Conservation (phyloP, 164 flowering plant species). For the Stephania cephalantha region DNA sequence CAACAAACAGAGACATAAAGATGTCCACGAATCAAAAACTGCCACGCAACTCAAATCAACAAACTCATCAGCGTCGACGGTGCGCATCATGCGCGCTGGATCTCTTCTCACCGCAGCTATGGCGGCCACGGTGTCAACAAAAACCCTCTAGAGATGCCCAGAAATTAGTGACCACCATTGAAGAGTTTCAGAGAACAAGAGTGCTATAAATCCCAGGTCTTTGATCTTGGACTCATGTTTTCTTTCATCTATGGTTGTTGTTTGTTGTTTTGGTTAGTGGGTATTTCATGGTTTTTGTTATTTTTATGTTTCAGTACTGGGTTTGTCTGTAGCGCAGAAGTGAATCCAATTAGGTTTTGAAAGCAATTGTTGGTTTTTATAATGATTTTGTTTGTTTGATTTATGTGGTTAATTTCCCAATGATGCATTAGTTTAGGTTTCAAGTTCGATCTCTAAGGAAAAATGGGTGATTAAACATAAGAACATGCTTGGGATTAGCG, state of each 20-base stretch:
- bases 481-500: background rate
- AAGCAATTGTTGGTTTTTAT: background rate
- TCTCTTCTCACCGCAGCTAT: too few relatives aligned
- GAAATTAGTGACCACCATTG: background rate
- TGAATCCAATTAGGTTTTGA: background rate
- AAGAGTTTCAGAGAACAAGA: background rate
- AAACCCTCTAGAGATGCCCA: background rate
- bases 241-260: background rate
- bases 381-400: background rate
- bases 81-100: background rate
- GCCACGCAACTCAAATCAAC: background rate
- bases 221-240: background rate
- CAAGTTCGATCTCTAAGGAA: background rate
- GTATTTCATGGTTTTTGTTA: background rate
- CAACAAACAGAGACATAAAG: background rate
- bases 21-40: background rate
- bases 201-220: background rate
- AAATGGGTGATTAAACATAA: background rate
- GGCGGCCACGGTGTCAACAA: background rate
- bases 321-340: background rate
- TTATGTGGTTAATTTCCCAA: background rate
- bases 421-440: background rate
- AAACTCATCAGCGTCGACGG: background rate
- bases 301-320: background rate
- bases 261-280: background rate